Evolutionary conservation across 768 basidiomycete genomes (phyloP).

Genomic region (Tricholoma hemisulphureum): DNA sequence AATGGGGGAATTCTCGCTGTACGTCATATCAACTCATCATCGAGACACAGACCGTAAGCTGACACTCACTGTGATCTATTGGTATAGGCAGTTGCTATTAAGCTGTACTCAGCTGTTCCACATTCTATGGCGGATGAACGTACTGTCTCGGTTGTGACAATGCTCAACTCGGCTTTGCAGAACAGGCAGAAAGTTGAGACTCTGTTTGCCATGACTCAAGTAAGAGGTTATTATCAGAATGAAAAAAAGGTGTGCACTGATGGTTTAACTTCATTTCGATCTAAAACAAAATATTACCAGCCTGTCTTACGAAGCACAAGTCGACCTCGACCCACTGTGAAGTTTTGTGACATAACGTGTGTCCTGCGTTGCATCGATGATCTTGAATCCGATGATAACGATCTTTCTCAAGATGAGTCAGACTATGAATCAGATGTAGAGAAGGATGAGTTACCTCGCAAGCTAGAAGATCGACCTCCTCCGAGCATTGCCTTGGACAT

Average conservation of each 20-base stretch:
- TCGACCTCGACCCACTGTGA: not conserved
- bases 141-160: constrained; percentile 32
- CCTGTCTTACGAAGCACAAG: not conserved
- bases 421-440: not conserved
- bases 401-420: not conserved
- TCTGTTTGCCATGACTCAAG: constrained; percentile 25
- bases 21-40: not conserved
- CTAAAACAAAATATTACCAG: not conserved
- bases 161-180: constrained; percentile 30
- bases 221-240: constrained; percentile 14
- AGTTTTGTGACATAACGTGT: not conserved
- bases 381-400: not conserved
- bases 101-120: constrained; percentile 31
- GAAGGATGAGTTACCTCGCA: not conserved
- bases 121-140: constrained; percentile 41
- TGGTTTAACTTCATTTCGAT: not conserved
- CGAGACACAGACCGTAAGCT: not conserved
- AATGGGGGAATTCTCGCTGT: constrained; percentile 32
- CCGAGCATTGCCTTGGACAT: not conserved
- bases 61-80: constrained; percentile 9
- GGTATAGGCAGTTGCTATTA: constrained; percentile 31
- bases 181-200: constrained; percentile 26
- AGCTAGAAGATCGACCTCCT: not conserved
- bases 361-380: not conserved
- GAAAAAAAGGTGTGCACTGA: not conserved